Base-by-base conservation (phyloP, 2,329 filamentous ascomycete genomes). In the Fulvia fulva region DNA sequence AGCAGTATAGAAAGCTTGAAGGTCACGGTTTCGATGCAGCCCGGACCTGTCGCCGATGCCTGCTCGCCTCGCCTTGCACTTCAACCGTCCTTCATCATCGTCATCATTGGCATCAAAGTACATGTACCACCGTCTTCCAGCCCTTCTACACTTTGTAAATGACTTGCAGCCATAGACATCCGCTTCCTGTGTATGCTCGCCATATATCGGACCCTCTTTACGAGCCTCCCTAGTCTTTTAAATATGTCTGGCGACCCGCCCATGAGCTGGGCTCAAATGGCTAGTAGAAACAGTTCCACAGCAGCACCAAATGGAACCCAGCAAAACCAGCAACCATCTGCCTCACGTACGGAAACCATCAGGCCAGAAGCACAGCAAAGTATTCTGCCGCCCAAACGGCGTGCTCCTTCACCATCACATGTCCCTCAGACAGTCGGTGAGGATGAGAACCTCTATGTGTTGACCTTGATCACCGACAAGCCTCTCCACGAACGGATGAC, bases 401-500 rank as follows among this genome's bases (percentile, higher is more conserved):
- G 57, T 7, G 44, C 59, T 5, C 59, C 62, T 1, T 65, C 63
- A 5, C 65, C 65, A 0, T 61, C 63, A 1, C 62, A 69, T 54
- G 65, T 57, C 19, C 74, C 75, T 0, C 71, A 71, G 16, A 75
- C 73, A 5, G 60, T 58, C 2, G 51, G 56, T 2, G 59, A 65
- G 2, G 73, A 76, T 53, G 67, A 73, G 19, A 51, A 65, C 26
- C 73, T 77, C 57, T 78, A 78, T 62, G 71, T 78, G 12, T 67
- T 79, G 7, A 79, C 76, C 4, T 67, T 79, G 7, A 68, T 71
- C 45, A 73, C 76, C 9, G 74, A 75, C 28, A 65, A 72, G 12
- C 68, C 67, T 5, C 69, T 77, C 52, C 70, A 75, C 16, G 62
- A 69, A 8, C 72, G 72, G 3, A 71, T 79, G 66, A 75, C 75